A percentile compares a stretch with the other conserved stretches of the same genome.
Evolutionary conservation across 192 early-diverging fungal genomes (phyloP).

Genomic region (Allomyces javanicus): DNA sequence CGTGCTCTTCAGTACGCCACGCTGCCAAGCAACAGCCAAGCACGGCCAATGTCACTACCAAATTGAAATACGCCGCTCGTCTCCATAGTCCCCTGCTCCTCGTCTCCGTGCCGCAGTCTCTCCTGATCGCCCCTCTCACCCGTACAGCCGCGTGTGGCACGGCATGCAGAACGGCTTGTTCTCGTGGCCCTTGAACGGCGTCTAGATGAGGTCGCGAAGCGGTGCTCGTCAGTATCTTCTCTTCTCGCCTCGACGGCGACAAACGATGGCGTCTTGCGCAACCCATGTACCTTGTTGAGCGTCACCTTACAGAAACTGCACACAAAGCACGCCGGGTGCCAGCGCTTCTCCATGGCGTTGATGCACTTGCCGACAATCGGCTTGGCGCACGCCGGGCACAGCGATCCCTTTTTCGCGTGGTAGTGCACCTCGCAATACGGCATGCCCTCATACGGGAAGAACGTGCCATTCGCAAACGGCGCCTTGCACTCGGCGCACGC

Average conservation of each 20-base stretch:
- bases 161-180: not conserved
- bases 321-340: conserved; percentile 4
- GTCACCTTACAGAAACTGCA: not conserved
- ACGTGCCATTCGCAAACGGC: conserved; percentile 14
- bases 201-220: too few relatives aligned
- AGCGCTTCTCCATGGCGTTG: conserved; percentile 2
- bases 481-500: conserved; percentile 15
- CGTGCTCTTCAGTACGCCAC: not conserved
- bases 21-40: not conserved
- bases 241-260: too few relatives aligned
- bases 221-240: too few relatives aligned
- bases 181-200: not conserved
- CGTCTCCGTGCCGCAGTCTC: too few relatives aligned
- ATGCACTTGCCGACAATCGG: conserved; percentile 8
- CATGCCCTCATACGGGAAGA: conserved; percentile 15
- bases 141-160: not conserved
- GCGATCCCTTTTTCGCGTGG: conserved; percentile 6
- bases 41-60: not conserved
- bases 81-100: too few relatives aligned
- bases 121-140: not conserved
- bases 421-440: conserved; percentile 20
- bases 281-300: not conserved
- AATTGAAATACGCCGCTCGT: not conserved
- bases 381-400: conserved; percentile 6
- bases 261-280: too few relatives aligned